Conservation (phyloP, 23 red algal genomes). For the Gracilaria gracilis region DNA sequence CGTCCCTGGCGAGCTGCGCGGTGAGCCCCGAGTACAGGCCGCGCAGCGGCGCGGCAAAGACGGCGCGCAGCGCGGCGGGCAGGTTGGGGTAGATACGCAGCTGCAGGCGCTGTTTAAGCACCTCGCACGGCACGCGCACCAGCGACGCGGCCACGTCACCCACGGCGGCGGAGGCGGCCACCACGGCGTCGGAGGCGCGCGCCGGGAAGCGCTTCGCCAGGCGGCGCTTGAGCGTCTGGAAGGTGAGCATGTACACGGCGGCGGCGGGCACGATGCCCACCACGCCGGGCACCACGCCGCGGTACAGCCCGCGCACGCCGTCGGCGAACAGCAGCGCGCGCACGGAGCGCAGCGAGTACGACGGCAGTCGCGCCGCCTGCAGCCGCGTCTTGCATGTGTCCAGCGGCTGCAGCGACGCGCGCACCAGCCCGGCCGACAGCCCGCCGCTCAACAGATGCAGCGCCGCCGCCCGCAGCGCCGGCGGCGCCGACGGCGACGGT, state of each 20-base stretch:
- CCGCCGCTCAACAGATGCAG: constrained; percentile 72
- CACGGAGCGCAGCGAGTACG: neutral
- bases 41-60: constrained; percentile 28
- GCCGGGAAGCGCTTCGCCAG: constrained; percentile 27
- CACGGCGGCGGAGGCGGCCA: constrained; percentile 71
- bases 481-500: neutral
- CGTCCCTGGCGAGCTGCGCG: constrained; percentile 88
- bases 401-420: constrained; percentile 69
- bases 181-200: constrained; percentile 19
- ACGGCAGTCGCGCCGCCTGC: constrained; percentile 47
- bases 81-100: constrained; percentile 77
- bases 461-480: constrained; percentile 9
- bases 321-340: constrained; percentile 43
- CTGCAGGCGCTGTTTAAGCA: constrained; percentile 93
- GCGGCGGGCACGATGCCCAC: constrained; percentile 75
- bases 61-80: constrained; percentile 46
- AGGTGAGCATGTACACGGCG: constrained; percentile 75
- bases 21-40: constrained; percentile 77
- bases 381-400: constrained; percentile 84
- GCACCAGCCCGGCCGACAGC: constrained; percentile 67
- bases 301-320: constrained; percentile 78
- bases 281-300: constrained; percentile 66
- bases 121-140: constrained; percentile 91
- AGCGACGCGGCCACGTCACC: constrained; percentile 85
- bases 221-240: constrained; percentile 40